Percentiles rank a stretch among this genome's conserved stretches.
Conservation (phyloP, 1,139 yeast genomes). For the Eremothecium coryli region DNA sequence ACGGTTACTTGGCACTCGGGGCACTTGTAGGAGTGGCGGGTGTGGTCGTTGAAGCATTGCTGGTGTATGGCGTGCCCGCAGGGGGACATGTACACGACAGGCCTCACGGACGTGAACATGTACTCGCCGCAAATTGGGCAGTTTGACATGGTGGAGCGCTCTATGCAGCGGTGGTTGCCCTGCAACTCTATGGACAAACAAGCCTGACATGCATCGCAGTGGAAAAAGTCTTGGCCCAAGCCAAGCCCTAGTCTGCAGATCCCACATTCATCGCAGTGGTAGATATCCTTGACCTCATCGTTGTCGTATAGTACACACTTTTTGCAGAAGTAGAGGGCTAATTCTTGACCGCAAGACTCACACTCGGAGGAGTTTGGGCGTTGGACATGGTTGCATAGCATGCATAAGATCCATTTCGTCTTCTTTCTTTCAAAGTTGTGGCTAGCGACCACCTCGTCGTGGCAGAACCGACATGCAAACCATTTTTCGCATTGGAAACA, state of each 20-base stretch:
- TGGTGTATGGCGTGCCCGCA: conserved; percentile 96
- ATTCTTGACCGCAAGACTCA: conserved; percentile 49
- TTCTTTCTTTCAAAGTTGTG: conserved; percentile 60
- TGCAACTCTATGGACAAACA: conserved; percentile 75
- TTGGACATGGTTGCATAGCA: conserved; percentile 71
- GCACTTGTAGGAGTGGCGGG: conserved; percentile 76
- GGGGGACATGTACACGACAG: conserved; percentile 76
- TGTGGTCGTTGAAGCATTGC: conserved; percentile 67
- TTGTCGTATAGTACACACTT: conserved; percentile 78
- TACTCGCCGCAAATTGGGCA: conserved; percentile 92
- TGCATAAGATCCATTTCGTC: conserved; percentile 66
- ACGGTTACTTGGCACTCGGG: conserved; percentile 83
- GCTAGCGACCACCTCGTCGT: conserved; percentile 46
- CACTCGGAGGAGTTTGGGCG: conserved; percentile 57
- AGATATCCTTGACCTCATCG: conserved; percentile 69
- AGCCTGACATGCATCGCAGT: conserved; percentile 83
- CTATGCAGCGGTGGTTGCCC: conserved; percentile 73
- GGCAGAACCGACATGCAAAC: conserved; percentile 81
- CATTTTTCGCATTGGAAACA: conserved; percentile 68
- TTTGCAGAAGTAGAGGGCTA: conserved; percentile 71
- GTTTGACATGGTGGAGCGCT: conserved; percentile 79
- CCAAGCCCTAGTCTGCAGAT: conserved; percentile 88
- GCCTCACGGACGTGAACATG: conserved; percentile 74
- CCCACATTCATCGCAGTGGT: conserved; percentile 89
- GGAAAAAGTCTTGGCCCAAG: conserved; percentile 79